A percentile compares a stretch with the other conserved stretches of the same genome.
These are phyloP conservation scores for Anisodus tanguticus DNA, from an alignment of 257 asterid species.

Conservation along the genomic window DNA sequence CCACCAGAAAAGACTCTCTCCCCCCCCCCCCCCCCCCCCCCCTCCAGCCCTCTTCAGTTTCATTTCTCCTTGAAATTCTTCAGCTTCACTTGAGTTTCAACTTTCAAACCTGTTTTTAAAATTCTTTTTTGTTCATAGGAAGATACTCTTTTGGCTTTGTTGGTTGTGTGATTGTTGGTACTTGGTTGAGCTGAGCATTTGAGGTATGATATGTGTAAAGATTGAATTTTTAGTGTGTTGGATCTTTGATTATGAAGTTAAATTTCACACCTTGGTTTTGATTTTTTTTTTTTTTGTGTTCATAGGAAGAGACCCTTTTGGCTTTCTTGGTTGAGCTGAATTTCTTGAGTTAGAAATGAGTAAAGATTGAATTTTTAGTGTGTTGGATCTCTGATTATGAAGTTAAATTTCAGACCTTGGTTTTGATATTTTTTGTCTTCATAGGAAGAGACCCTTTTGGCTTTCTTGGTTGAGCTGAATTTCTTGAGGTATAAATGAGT, in stretches of 20 bases:
- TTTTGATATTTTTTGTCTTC: background rate
- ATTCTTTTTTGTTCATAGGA: constrained; percentile 1
- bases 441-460: no score
- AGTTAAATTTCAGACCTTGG: background rate
- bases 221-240: background rate
- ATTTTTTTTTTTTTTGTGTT: background rate
- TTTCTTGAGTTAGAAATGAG: background rate
- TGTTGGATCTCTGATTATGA: background rate
- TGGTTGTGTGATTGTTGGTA: background rate
- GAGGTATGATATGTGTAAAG: background rate
- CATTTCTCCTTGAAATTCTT: constrained; percentile 19
- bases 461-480: background rate
- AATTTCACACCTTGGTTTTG: background rate
- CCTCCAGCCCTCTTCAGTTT: background rate
- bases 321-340: no score
- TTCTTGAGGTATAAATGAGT: background rate
- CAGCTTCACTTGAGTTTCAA: constrained; percentile 17
- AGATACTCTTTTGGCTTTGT: background rate
- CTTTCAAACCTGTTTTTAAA: constrained; percentile 9
- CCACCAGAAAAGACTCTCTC: constrained; percentile 21
- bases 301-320: no score
- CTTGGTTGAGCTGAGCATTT: background rate
- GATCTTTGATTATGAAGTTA: background rate
- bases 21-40: constrained; percentile 14
- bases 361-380: constrained; percentile 15